phyloP scores from a whole-genome alignment of 495 filamentous ascomycete genomes.

The Tuber melanosporum region DNA sequence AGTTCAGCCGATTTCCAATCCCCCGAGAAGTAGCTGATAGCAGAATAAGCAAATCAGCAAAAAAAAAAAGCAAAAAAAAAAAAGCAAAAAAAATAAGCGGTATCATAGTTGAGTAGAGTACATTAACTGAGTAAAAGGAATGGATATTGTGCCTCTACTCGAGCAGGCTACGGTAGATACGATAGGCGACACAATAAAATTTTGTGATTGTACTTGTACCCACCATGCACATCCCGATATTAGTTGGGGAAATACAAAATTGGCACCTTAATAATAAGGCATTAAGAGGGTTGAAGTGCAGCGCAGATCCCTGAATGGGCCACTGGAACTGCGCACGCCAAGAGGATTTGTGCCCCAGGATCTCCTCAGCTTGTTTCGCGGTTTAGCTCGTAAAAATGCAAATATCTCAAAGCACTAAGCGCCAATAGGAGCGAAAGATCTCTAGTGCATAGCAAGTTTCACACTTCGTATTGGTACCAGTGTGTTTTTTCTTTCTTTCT shows the following conservation, averaged over 20 bases:
- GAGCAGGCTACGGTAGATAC: not conserved
- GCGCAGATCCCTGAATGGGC: not conserved
- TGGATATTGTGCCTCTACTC: not conserved
- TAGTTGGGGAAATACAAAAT: not conserved
- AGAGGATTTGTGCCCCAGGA: not conserved
- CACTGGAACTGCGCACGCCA: not conserved
- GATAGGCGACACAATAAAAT: not conserved
- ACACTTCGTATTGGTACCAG: not conserved
- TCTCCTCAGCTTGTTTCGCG: not conserved
- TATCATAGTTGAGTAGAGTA: too few species aligned
- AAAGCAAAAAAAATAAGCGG: too few species aligned
- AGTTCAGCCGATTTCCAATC: too few species aligned
- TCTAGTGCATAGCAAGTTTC: not conserved
- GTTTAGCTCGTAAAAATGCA: not conserved
- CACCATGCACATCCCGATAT: not conserved
- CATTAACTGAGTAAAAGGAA: not conserved
- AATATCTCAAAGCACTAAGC: not conserved
- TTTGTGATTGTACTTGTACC: not conserved
- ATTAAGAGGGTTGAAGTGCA: not conserved
- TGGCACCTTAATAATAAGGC: not conserved
- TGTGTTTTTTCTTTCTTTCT: not conserved
- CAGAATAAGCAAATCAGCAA: too few species aligned
- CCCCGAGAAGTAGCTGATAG: too few species aligned
- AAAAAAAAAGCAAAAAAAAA: too few species aligned
- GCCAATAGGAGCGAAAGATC: not conserved